phyloP scores from a whole-genome alignment of 2,329 filamentous ascomycete species.

The Ilyonectria sp. region DNA sequence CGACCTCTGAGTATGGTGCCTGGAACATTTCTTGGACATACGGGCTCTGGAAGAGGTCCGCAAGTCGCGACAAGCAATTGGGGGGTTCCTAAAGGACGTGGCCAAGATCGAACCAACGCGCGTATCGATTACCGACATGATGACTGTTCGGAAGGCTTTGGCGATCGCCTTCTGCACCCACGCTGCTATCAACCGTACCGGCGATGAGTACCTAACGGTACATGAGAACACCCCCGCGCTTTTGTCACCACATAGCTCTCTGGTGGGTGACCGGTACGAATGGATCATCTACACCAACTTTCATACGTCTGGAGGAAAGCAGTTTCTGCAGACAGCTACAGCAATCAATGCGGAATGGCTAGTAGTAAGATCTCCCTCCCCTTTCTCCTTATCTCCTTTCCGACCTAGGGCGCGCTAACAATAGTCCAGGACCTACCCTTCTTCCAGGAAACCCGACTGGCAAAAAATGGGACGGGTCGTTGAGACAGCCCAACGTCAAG shows the following conservation, averaged over 20 bases:
- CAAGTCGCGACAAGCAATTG: background rate
- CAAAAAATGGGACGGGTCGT: slow-evolving; percentile 1
- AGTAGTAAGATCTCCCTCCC: slow-evolving; percentile 2
- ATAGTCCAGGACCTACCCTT: background rate
- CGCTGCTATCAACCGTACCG: slow-evolving; percentile 11
- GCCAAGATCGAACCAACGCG: slow-evolving; percentile 1
- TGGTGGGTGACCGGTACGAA: background rate
- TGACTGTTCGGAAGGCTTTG: slow-evolving; percentile 23
- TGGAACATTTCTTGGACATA: slow-evolving; percentile 12
- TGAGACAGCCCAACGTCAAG: slow-evolving; percentile 21
- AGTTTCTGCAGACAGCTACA: slow-evolving; percentile 21
- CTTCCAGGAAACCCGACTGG: slow-evolving; percentile 4
- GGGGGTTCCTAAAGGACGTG: background rate
- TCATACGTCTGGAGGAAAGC: background rate
- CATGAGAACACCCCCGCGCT: slow-evolving; percentile 21
- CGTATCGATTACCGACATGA: slow-evolving; percentile 19
- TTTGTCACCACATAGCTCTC: slow-evolving; percentile 14
- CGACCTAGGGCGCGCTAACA: background rate
- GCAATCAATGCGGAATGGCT: slow-evolving; percentile 25
- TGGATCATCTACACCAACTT: slow-evolving; percentile 23
- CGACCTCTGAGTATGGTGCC: slow-evolving; percentile 6
- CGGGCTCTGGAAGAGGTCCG: slow-evolving; percentile 22
- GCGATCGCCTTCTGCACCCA: slow-evolving; percentile 28
- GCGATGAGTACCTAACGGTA: slow-evolving; percentile 28
- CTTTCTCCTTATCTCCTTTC: background rate